phyloP scores from a whole-genome alignment of 1,139 yeast species.

The Zygoascus meyerae region DNA sequence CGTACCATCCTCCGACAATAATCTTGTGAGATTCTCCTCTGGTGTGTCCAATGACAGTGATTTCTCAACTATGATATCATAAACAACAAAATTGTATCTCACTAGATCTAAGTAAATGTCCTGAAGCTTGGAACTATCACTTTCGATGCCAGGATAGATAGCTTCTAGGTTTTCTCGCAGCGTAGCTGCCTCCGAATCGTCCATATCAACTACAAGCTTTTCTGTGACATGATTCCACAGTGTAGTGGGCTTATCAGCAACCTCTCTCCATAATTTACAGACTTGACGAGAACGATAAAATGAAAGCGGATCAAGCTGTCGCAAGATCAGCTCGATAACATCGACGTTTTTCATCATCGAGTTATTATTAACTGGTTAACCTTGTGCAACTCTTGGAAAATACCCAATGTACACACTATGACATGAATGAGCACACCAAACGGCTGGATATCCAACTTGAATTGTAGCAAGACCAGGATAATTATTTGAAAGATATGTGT shows the following conservation, averaged over 20 bases:
- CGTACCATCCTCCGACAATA: slow-evolving; percentile 5
- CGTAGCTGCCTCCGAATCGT: neutral
- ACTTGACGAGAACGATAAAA: slow-evolving; percentile 10
- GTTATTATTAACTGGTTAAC: no score
- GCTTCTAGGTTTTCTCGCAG: neutral
- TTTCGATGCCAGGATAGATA: slow-evolving; percentile 5
- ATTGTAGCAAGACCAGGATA: no score
- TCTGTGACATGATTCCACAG: slow-evolving; percentile 8
- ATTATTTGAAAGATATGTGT: no score
- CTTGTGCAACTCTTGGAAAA: no score
- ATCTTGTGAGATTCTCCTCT: neutral
- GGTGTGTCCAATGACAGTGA: neutral
- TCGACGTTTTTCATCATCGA: slow-evolving; percentile 8
- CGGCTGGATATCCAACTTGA: no score
- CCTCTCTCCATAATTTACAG: slow-evolving; percentile 6
- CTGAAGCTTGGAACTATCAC: neutral
- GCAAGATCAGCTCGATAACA: slow-evolving; percentile 3
- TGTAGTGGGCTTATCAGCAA: neutral
- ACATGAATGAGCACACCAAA: no score
- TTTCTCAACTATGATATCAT: neutral
- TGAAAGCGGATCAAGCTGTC: slow-evolving; percentile 4
- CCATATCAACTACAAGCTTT: neutral
- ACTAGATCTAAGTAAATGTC: slow-evolving; percentile 7
- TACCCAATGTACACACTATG: no score
- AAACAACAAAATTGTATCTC: slow-evolving; percentile 5